Base-by-base conservation (phyloP, 345 rosid genomes). In the Cochlearia excelsa region DNA sequence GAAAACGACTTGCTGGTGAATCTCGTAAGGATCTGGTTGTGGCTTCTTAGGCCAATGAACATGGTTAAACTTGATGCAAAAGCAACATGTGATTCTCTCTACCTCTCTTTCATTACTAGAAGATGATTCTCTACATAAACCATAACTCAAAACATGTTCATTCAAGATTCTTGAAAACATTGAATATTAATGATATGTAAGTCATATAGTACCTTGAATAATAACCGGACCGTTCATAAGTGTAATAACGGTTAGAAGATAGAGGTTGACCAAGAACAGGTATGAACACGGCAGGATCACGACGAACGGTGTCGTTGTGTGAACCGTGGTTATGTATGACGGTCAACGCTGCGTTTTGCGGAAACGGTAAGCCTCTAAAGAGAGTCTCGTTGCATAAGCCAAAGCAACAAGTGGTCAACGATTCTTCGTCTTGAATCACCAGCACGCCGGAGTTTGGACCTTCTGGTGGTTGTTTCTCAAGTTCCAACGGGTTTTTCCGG, bases 391-490 rank as follows among this genome's bases (percentile, higher is more conserved):
- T 40, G 41, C 74, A 79, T 2, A n/a, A 16, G 1, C 86, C 88
- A 35, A 72, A 82, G 54, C 76, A 82, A 58, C 72, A 67, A 35
- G 80, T 79, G 1, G 77, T 52, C 46, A 57, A 55, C 0, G 80
- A 69, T 48, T 78, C 85, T 69, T 85, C 84, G 11, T 85, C 88
- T 58, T 53, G 75, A 51, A 85, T 75, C 3, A 80, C 80, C 4
- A 85, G 41, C 26, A 77, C 51, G 2, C 86, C 91, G 0, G 81
- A 79, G 31, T 78, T 77, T 2, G 84, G 82, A 45, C 82, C 87
- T 29, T 75, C 85, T 1, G 84, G 75, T 7, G 81, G 79, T 16
- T 16, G 23, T 16, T 16, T 16, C 30, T 71, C 61, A 1, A 77
- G 65, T 3, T 74, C 69, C 11, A 72, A 26, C 39, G 78, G 70